Evolutionary conservation across 345 rosid genomes (phyloP).

Genomic region (Gossypium bickii): DNA sequence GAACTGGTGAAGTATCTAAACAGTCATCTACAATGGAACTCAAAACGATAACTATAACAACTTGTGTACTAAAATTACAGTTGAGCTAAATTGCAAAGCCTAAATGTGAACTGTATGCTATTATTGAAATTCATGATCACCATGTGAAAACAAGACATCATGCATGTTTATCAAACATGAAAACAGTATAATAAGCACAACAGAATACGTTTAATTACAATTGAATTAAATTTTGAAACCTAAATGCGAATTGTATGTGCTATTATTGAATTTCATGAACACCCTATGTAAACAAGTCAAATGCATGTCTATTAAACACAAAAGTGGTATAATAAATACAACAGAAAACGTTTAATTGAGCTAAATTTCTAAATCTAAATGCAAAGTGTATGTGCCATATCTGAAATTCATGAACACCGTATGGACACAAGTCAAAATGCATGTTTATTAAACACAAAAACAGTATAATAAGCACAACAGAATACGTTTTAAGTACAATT

Average conservation of each 20-base stretch:
- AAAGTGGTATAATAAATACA: not conserved
- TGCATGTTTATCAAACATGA: not conserved
- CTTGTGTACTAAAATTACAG: not conserved
- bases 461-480: not conserved
- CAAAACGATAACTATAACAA: not conserved
- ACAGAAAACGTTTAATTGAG: not conserved
- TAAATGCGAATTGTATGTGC: not conserved
- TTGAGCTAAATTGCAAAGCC: not conserved
- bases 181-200: not conserved
- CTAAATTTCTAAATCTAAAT: not conserved
- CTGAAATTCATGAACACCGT: not conserved
- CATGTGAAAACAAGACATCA: not conserved
- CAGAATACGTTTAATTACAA: not conserved
- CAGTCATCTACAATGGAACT: not conserved
- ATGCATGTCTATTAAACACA: not conserved
- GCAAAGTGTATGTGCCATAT: not conserved
- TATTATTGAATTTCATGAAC: not conserved
- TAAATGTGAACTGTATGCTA: not conserved
- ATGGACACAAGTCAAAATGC: not conserved
- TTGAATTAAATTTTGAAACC: not conserved
- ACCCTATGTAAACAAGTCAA: not conserved
- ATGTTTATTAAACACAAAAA: not conserved
- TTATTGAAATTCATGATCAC: not conserved
- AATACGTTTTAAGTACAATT: not conserved
- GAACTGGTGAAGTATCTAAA: constrained; percentile 14